These are phyloP conservation scores for Boletus coccyginus DNA, from an alignment of 768 basidiomycete genomes.

Conservation along the genomic window DNA sequence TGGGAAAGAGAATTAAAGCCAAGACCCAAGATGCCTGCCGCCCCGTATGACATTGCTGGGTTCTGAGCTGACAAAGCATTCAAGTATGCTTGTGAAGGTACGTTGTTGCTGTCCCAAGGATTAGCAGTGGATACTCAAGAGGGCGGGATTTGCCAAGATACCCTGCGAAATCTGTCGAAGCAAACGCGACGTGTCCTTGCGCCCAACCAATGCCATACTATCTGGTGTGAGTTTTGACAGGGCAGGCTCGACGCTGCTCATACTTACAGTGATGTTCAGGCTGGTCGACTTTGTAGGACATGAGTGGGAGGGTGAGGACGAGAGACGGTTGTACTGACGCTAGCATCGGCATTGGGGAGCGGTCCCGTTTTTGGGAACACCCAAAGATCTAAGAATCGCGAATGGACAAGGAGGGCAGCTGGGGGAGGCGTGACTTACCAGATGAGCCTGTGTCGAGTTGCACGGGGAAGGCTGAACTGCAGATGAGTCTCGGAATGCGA, in stretches of 20 bases:
- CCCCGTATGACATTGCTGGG: constrained; percentile 70
- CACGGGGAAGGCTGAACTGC: constrained; percentile 55
- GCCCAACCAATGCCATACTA: constrained; percentile 87
- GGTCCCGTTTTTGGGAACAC: constrained; percentile 47
- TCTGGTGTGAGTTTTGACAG: neutral
- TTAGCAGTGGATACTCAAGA: constrained; percentile 8
- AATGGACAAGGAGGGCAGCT: neutral
- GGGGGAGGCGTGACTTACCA: constrained; percentile 8
- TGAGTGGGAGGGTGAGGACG: constrained; percentile 1
- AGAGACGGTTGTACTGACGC: constrained; percentile 37
- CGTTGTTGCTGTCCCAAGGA: constrained; percentile 45
- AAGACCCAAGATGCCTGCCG: constrained; percentile 69
- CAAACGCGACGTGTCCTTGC: constrained; percentile 58
- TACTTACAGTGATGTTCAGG: constrained; percentile 61
- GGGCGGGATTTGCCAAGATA: constrained; percentile 31
- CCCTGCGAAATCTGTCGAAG: constrained; percentile 68
- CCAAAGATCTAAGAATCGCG: constrained; percentile 61
- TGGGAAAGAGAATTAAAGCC: constrained; percentile 77
- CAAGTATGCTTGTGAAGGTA: constrained; percentile 70
- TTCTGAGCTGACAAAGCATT: constrained; percentile 64
- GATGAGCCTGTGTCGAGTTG: constrained; percentile 83
- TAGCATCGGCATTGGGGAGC: constrained; percentile 46
- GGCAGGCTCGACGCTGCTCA: neutral
- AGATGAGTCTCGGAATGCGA: neutral
- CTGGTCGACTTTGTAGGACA: constrained; percentile 36